Evolutionary conservation across 163 green algal species (phyloP), one percentile per base, ranked within the genome.

Genomic region (Trebouxiophyceae sp.): DNA sequence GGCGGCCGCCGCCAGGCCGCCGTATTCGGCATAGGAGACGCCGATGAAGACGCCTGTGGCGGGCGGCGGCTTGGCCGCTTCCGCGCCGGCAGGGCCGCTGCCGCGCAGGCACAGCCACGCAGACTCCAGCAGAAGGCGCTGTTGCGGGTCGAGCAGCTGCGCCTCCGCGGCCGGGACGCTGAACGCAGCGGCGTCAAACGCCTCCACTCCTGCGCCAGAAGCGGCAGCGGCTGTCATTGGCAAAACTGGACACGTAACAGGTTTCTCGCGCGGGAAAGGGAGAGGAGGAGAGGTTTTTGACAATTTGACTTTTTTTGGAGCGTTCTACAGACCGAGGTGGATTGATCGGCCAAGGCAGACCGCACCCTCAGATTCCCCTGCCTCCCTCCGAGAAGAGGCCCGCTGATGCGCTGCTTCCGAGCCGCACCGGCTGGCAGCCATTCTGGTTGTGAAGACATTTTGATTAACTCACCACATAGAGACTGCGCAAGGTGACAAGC

Each of bases 101-200:
- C 39, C 39, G 39, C 12, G 27, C 44, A 67, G 45, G n/a, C 5
- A n/a, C 28, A 47, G 7, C 32, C 12, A 44, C 3, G 62, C 55
- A 1, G 56, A 39, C 32, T 91, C 77, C 22, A 95, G 69, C 56
- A 95, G 63, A 57, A 94, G 62, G 8, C 88, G 81, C 69, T 95
- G 89, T 77, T 94, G 86, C 0, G 89, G 84, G 70, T 95, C 88
- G 63, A 84, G 83, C 23, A 79, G 63, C 3, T 59, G 7, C 0
- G 79, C 80, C 60, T 95, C 88, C 22, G 57, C 20, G 0, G 69
- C 23, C 1, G 77, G 73, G 22, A 93, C 60, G 6, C 78, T 74
- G 70, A 95, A 93, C 2, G 74, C 72, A 0, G 60, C 30, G 2
- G 71, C 73, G 60, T 93, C 87, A 74, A 92, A 93, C 6, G 28